A percentile compares a stretch with the other conserved stretches of the same genome.
phyloP scores from a whole-genome alignment of 371 early-diverging fungal species.

The Neoconidiobolus thromboides region DNA sequence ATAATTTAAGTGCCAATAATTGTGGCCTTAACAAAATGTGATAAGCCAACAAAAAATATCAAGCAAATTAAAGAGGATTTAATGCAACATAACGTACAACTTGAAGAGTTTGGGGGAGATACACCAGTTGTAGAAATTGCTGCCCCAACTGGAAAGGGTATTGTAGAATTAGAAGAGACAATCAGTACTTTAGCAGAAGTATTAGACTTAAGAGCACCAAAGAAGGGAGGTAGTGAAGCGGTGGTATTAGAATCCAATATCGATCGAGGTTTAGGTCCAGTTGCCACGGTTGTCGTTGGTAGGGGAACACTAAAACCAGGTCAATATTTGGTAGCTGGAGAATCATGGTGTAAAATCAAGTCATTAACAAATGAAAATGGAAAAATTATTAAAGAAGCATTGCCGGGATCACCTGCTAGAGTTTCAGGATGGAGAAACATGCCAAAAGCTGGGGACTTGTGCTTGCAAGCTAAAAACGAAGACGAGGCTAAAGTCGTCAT shows the following conservation, averaged over 20 bases:
- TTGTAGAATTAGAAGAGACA: constrained; percentile 74
- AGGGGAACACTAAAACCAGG: constrained; percentile 69
- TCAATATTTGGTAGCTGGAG: constrained; percentile 59
- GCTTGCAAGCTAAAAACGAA: constrained; percentile 52
- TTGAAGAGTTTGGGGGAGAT: constrained; percentile 91
- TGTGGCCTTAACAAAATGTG: constrained; percentile 93
- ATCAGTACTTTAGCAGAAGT: constrained; percentile 73
- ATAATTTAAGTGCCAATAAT: constrained; percentile 58
- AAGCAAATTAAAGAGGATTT: constrained; percentile 55
- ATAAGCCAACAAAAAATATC: constrained; percentile 36
- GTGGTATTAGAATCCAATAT: constrained; percentile 75
- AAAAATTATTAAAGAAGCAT: constrained; percentile 43
- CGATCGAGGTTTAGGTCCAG: constrained; percentile 64
- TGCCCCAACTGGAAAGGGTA: constrained; percentile 63
- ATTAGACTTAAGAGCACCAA: constrained; percentile 48
- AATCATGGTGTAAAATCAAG: constrained; percentile 75
- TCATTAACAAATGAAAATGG: constrained; percentile 64
- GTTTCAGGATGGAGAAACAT: constrained; percentile 86
- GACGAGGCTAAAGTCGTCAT: constrained; percentile 59
- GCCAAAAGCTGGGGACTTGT: constrained; percentile 78
- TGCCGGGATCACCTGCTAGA: constrained; percentile 74
- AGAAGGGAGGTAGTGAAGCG: constrained; percentile 47
- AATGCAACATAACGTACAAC: constrained; percentile 52
- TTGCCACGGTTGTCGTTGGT: constrained; percentile 70
- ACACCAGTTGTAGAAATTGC: constrained; percentile 78